Evolutionary conservation across 306 rosid genomes (phyloP).

Genomic region (Medicago arabica): DNA sequence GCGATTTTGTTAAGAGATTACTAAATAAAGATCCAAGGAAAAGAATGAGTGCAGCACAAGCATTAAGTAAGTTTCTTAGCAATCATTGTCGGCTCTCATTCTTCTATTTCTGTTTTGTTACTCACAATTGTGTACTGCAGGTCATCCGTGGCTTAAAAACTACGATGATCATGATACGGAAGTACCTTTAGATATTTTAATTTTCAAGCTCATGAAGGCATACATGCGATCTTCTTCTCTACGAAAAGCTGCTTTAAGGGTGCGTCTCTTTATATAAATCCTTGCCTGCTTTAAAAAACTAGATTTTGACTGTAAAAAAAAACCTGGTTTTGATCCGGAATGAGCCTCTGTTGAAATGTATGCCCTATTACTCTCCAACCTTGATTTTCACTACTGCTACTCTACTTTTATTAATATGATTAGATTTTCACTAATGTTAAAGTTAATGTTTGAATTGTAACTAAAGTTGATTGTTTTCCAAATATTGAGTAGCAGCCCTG

Average conservation of each 20-base stretch:
- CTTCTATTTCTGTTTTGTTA: slow-evolving; percentile 30
- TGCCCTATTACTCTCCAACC: background rate
- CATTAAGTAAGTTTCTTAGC: slow-evolving; percentile 65
- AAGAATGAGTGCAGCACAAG: slow-evolving; percentile 94
- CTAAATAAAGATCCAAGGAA: slow-evolving; percentile 88
- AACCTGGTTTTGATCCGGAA: slow-evolving; percentile 11
- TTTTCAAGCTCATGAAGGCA: slow-evolving; percentile 84
- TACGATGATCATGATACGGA: slow-evolving; percentile 58
- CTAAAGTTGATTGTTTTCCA: slow-evolving; percentile 11
- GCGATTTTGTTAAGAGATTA: slow-evolving; percentile 83
- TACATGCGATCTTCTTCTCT: slow-evolving; percentile 91
- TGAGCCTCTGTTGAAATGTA: slow-evolving; percentile 6
- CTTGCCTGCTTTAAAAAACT: background rate
- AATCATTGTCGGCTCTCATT: slow-evolving; percentile 25
- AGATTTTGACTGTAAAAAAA: background rate
- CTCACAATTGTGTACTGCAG: slow-evolving; percentile 60
- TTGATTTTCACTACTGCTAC: slow-evolving; percentile 18
- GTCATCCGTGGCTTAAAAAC: slow-evolving; percentile 89
- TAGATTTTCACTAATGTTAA: background rate
- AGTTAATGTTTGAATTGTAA: slow-evolving; percentile 12
- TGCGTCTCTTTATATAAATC: slow-evolving; percentile 47
- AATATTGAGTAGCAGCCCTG: background rate
- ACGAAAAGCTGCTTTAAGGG: slow-evolving; percentile 93
- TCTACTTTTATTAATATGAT: slow-evolving; percentile 13
- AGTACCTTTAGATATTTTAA: slow-evolving; percentile 77